Base-by-base conservation (phyloP, 169 alveolate genomes). In the Eimeria necatrix region DNA sequence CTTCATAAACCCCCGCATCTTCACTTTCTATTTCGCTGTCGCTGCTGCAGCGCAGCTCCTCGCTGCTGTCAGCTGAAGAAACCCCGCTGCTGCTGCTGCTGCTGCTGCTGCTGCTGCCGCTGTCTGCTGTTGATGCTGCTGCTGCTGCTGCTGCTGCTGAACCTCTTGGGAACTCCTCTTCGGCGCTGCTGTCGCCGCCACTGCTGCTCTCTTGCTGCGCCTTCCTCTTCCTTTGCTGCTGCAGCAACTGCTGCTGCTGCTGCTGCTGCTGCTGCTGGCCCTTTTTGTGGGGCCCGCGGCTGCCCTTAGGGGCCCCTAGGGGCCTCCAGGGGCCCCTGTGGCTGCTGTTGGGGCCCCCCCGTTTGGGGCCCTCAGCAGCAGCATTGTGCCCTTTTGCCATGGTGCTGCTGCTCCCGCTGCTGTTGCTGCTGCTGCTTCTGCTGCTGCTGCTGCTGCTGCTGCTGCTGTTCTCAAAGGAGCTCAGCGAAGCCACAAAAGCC, bases 11-110 rank as follows among this genome's bases (percentile, higher is more conserved):
- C 22, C 68, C 68, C 0, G 22, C 68, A 1, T 56, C 68, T 18
- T 56, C 68, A 56, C 68, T 56, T 18, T 56, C 68, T 10, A 18
- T 18, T 56, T 56, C 68, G 68, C 68, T 56, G 20, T 56, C 68
- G 68, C 68, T 56, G 68, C 68, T 56, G 68, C 68, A 56, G 68
- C 68, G 68, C 68, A 56, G 68, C 68, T 56, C 68, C 68, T 10
- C 68, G 68, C 68, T 56, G 68, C 68, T 56, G 68, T 56, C 68
- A 18, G 68, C 68, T 56, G 68, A 56, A 56, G 68, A 1, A 10
- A 56, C 68, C 22, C 20, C 68, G 0, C 22, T 14, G 20, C 20
- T 18, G 20, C 68, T 56, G 68, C 41, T 32, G 41, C 41, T 32
- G 41, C 41, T 0, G 68, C 68, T 18, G 12, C n/a, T n/a, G n/a